phyloP scores from a whole-genome alignment of 1,284 basidiomycete species.

The Gomphus bonarii region DNA sequence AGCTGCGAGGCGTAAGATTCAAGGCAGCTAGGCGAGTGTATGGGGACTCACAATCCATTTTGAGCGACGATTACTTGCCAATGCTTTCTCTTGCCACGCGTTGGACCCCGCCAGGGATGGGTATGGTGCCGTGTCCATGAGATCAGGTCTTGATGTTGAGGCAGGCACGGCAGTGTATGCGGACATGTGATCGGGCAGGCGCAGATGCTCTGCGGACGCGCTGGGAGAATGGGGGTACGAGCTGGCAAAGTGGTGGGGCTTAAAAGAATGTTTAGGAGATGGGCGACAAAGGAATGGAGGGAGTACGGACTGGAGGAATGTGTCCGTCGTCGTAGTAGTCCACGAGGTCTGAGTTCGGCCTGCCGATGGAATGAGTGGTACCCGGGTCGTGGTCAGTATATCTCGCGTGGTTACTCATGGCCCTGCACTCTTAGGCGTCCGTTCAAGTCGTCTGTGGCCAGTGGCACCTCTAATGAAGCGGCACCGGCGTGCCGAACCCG shows the following conservation, averaged over 20 bases:
- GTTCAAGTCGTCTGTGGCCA: neutral
- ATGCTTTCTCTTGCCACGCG: conserved; percentile 30
- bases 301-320: conserved; percentile 5
- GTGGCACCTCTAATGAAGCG: neutral
- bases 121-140: conserved; percentile 17
- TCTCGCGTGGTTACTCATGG: neutral
- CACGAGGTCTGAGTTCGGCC: conserved; percentile 15
- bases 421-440: neutral
- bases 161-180: conserved; percentile 18
- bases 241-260: neutral
- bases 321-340: conserved; percentile 15
- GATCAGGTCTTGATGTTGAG: conserved; percentile 16
- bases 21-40: neutral
- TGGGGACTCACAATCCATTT: conserved; percentile 27
- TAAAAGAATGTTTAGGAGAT: neutral
- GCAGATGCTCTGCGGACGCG: conserved; percentile 13
- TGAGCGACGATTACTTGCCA: conserved; percentile 20
- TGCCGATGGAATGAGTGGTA: neutral
- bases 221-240: conserved; percentile 8
- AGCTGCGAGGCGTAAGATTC: conserved; percentile 26
- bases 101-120: conserved; percentile 22
- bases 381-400: neutral
- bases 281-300: neutral
- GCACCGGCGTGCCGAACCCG: neutral
- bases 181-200: neutral